Conservation (phyloP, 208 protist species). For the Acanthamoeba castellanii region DNA sequence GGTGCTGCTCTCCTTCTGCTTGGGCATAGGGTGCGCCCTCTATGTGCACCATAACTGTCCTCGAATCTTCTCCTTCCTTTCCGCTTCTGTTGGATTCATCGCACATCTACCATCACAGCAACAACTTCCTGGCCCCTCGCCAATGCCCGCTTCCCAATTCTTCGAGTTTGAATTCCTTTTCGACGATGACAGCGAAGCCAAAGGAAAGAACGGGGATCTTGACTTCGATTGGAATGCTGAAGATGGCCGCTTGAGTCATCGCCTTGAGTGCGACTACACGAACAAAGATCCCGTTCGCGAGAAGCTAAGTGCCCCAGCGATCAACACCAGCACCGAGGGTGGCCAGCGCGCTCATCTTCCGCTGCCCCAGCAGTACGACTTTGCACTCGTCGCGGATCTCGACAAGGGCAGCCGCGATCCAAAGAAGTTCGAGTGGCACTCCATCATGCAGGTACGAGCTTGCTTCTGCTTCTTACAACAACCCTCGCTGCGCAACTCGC, state of each 20-base stretch:
- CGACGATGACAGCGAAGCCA: background rate
- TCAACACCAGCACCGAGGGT: background rate
- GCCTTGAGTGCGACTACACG: background rate
- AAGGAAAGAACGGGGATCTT: background rate
- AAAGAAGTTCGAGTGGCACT: slow-evolving; percentile 65
- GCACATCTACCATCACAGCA: background rate
- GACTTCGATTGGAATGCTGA: background rate
- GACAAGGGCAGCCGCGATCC: slow-evolving; percentile 71
- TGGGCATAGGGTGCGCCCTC: background rate
- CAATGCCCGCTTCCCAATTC: background rate
- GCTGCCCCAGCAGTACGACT: slow-evolving; percentile 58
- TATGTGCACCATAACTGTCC: background rate
- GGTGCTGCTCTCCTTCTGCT: background rate
- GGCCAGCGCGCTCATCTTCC: background rate
- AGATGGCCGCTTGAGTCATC: background rate
- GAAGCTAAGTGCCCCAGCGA: background rate
- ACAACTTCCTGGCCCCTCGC: background rate
- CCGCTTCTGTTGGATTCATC: background rate
- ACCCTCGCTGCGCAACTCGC: too few species aligned
- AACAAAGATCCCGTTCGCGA: background rate
- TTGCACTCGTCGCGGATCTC: slow-evolving; percentile 66
- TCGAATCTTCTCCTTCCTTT: background rate
- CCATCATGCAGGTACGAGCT: slow-evolving; percentile 53
- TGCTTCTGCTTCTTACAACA: background rate
- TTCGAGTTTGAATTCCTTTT: slow-evolving; percentile 58